These are phyloP conservation scores for Diddensiella transvaalensis DNA, from an alignment of 805 yeast genomes.

Conservation along the genomic window DNA sequence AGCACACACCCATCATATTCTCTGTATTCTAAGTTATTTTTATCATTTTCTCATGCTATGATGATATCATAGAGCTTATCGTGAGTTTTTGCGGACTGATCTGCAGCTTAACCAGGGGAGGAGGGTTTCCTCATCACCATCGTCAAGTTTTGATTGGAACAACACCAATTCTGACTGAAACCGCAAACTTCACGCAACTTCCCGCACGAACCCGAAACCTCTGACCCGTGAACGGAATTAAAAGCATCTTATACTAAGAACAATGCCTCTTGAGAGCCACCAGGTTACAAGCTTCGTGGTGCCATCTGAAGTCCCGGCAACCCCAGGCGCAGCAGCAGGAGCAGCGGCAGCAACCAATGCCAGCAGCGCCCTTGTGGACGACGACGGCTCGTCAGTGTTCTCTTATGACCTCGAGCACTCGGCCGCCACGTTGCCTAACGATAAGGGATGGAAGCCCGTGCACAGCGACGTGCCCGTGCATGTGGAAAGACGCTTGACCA, in stretches of 20 bases:
- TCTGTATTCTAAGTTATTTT: too few species aligned
- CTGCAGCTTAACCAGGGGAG: too few species aligned
- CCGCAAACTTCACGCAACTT: too few species aligned
- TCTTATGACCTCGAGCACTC: slow-evolving; percentile 32
- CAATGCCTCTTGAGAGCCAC: background rate
- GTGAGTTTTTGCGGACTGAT: too few species aligned
- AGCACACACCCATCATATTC: too few species aligned
- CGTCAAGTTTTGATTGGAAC: too few species aligned
- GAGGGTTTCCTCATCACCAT: too few species aligned
- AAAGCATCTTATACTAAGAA: background rate
- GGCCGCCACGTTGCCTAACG: slow-evolving; percentile 30
- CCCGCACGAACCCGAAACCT: too few species aligned
- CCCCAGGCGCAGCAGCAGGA: background rate
- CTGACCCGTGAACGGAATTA: too few species aligned
- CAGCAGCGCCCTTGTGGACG: slow-evolving; percentile 13
- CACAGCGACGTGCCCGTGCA: slow-evolving; percentile 28
- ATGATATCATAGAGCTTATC: too few species aligned
- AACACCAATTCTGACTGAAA: too few species aligned
- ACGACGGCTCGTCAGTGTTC: slow-evolving; percentile 31
- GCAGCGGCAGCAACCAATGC: background rate
- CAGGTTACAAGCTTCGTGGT: background rate
- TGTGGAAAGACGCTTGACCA: slow-evolving; percentile 34
- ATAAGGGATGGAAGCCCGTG: slow-evolving; percentile 31
- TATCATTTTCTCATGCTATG: too few species aligned
- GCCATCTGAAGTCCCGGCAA: background rate